phyloP scores from a whole-genome alignment of 176 grass and related monocot genomes.

The Aegilops sharonensis region DNA sequence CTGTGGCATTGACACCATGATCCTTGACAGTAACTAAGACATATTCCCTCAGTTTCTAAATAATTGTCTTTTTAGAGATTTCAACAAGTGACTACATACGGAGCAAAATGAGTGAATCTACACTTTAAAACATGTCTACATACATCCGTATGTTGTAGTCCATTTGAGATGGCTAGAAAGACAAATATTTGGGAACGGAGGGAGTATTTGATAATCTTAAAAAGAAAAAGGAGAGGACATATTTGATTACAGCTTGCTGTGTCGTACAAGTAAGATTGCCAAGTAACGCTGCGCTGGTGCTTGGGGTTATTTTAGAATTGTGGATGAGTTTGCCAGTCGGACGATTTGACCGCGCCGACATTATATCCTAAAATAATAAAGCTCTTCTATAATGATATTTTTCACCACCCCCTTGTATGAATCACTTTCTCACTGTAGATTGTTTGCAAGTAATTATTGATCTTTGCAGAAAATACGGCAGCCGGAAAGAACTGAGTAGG shows the following conservation, averaged over 20 bases:
- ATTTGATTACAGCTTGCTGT: constrained; percentile 1
- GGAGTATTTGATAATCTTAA: no score
- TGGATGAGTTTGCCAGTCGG: background rate
- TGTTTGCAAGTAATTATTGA: background rate
- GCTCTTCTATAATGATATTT: background rate
- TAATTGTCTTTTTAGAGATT: no score
- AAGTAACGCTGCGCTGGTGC: background rate
- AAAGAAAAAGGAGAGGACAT: background rate
- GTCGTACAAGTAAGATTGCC: constrained; percentile 10
- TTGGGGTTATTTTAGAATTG: background rate
- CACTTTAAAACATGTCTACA: no score
- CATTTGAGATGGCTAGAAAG: no score
- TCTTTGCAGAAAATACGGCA: background rate
- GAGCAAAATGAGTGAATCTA: no score
- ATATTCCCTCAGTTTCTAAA: no score
- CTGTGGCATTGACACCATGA: constrained; percentile 1
- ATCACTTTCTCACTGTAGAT: background rate
- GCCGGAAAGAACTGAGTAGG: constrained; percentile 5
- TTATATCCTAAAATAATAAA: background rate
- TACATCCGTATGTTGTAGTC: no score
- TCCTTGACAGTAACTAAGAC: constrained; percentile 4
- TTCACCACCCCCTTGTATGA: background rate
- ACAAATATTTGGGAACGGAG: no score
- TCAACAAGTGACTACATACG: no score
- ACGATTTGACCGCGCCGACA: background rate